Conservation (phyloP, 805 yeast genomes). For the Lipomyces yamadae region DNA sequence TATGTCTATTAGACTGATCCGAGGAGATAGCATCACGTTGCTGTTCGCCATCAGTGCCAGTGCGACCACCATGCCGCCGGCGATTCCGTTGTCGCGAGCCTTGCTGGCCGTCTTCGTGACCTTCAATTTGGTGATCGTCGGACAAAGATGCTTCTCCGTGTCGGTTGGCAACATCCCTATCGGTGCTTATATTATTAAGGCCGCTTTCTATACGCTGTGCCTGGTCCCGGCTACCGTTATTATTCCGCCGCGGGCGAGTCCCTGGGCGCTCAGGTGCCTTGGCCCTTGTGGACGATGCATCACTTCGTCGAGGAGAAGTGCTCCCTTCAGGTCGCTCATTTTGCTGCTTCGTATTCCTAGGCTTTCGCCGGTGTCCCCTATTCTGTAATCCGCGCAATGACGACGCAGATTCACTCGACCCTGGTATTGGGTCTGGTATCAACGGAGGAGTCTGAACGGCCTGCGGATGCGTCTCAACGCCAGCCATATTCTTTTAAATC, state of each 20-base stretch:
- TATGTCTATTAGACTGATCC: background rate
- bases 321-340: background rate
- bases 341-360: background rate
- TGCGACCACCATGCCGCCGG: background rate
- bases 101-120: background rate
- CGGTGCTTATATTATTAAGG: background rate
- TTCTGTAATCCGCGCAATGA: background rate
- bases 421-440: background rate
- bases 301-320: background rate
- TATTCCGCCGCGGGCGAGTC: background rate
- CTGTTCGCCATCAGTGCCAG: background rate
- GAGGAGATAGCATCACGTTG: background rate
- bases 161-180: background rate
- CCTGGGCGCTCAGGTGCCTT: background rate
- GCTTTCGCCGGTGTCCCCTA: background rate
- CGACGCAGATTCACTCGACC: background rate
- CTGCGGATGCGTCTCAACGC: background rate
- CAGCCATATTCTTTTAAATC: background rate
- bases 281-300: background rate
- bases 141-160: background rate
- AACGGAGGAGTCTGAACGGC: background rate
- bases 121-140: background rate
- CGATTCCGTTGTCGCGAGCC: conserved; percentile 1
- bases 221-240: background rate
- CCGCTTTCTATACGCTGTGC: background rate